Evolutionary conservation across 1,139 yeast species (phyloP), one percentile per base, ranked within the genome.

Genomic region (Suhomyces bokatorum): DNA sequence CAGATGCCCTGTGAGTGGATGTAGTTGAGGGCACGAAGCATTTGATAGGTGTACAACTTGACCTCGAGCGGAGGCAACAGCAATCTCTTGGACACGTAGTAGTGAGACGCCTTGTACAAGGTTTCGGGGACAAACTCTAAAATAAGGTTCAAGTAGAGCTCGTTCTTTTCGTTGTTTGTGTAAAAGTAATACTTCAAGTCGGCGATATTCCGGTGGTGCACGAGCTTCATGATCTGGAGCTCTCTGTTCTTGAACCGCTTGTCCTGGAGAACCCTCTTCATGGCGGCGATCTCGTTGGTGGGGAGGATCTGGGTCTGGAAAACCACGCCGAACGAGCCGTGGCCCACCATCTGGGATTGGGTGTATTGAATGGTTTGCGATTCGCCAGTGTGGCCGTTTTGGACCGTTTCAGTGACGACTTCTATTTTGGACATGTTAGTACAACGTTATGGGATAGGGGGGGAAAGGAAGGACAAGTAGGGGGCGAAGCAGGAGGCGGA

Each of bases 261-360:
- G 67, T 93, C 99, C 64, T 95, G 99, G 29, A 93, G 75, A 10
- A 93, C 99, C 52, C 96, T 78, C 67, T 93, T 93, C 64, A 95
- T 89, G 46, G 99, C 99, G 22, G 95, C 96, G 31, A 76, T 69
- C 59, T 85, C 88, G 49, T 87, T 83, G 31, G 87, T 75, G 22
- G 95, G 93, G 53, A 81, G 66, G 37, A 93, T 75, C 49, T 81
- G 84, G 9, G 97, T 89, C 58, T 89, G 95, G 63, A 89, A 90
- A 26, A 93, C 99, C 29, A 90, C 93, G 5, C 99, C 99, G 71
- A 93, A 93, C 16, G 98, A 90, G 13, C 99, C 99, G 66, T 89
- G 96, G 14, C 99, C 99, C 42, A 91, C 96, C 76, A 91, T 91
- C 58, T 87, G 83, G 46, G 82, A 79, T 60, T 84, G 88, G 28